phyloP scores from a whole-genome alignment of 179 eudicot genomes.

The Gypsophila paniculata region DNA sequence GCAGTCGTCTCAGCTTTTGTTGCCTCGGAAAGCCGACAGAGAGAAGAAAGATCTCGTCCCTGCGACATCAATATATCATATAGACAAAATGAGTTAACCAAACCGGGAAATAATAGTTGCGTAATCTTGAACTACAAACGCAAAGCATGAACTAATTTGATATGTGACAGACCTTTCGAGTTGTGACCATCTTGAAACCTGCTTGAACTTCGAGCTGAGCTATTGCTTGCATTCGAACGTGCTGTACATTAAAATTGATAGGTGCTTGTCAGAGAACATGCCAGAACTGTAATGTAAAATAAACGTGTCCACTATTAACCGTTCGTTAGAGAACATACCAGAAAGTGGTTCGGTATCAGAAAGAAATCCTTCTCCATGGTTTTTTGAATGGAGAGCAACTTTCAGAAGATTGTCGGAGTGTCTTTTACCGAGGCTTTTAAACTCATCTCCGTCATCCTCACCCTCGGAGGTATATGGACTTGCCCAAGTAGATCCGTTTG shows the following conservation, averaged over 20 bases:
- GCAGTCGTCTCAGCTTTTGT: constrained; percentile 51
- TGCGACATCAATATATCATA: no score
- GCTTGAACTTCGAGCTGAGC: constrained; percentile 46
- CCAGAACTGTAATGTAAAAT: not conserved
- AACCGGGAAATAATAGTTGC: not conserved
- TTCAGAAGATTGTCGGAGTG: constrained; percentile 55
- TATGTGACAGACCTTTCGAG: constrained; percentile 49
- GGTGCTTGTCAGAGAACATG: not conserved
- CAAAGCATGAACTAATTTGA: not conserved
- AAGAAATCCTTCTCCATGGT: constrained; percentile 47
- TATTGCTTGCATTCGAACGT: constrained; percentile 54
- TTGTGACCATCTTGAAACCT: constrained; percentile 51
- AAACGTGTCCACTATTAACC: not conserved
- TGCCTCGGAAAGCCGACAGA: constrained; percentile 91
- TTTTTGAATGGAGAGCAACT: constrained; percentile 57
- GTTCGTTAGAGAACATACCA: constrained; percentile 33
- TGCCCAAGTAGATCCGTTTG: constrained; percentile 60
- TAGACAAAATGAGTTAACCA: constrained; percentile 4
- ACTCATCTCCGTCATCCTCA: constrained; percentile 84
- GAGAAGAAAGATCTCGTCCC: constrained; percentile 98
- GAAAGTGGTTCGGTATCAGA: constrained; percentile 44
- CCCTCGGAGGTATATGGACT: constrained; percentile 85
- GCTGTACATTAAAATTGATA: constrained; percentile 34
- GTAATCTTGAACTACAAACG: not conserved
- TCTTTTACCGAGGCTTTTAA: constrained; percentile 45